Conservation (phyloP, 306 rosid genomes). For the Carpinus fangiana region DNA sequence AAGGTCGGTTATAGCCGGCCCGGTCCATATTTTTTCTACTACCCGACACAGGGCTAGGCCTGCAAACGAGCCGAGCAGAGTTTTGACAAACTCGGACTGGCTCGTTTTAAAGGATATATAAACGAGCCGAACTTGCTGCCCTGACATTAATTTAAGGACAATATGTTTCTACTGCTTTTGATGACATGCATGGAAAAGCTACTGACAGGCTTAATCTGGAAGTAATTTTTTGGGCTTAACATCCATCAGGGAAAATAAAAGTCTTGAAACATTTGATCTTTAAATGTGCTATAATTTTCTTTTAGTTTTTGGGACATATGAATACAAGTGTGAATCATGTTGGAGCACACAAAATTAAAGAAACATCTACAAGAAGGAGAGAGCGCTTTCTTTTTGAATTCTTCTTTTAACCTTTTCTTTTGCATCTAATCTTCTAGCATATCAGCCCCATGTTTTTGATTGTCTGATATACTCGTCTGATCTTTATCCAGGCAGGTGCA, state of each 20-base stretch:
- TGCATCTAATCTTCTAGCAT: constrained; percentile 12
- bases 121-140: background rate
- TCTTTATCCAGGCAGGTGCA: constrained; percentile 80
- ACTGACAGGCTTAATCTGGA: background rate
- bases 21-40: background rate
- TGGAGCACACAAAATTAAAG: background rate
- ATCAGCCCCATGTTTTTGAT: constrained; percentile 7
- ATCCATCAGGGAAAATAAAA: background rate
- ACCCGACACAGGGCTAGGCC: background rate
- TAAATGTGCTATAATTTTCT: background rate
- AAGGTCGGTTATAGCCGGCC: constrained; percentile 17
- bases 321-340: background rate
- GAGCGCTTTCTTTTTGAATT: background rate
- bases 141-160: background rate
- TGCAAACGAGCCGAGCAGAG: too few species aligned
- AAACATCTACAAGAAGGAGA: background rate
- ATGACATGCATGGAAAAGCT: background rate
- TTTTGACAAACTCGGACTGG: too few species aligned
- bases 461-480: constrained; percentile 20
- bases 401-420: background rate
- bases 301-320: background rate
- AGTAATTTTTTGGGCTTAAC: background rate
- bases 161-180: background rate
- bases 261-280: background rate
- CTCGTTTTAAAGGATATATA: too few species aligned